A percentile compares a stretch with the other conserved stretches of the same genome.
phyloP scores from a whole-genome alignment of 2,329 filamentous ascomycete species.

The Pseudogymnoascus sp. region DNA sequence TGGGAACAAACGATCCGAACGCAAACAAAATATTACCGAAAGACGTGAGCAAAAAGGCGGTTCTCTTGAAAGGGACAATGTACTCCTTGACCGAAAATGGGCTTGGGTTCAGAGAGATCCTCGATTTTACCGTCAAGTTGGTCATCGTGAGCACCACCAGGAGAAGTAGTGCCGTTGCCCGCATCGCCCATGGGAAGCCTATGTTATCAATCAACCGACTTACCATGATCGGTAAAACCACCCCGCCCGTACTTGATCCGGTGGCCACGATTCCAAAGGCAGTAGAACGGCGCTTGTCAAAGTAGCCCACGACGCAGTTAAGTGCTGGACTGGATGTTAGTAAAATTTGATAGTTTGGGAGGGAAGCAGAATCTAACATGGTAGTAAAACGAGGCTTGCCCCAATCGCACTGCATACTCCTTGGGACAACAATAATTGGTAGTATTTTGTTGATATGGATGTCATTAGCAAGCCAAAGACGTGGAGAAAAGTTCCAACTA shows the following conservation, averaged over 20 bases:
- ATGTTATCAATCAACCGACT: conserved; percentile 41
- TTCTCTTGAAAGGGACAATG: conserved; percentile 29
- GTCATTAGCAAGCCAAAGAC: conserved; percentile 32
- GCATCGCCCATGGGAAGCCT: conserved; percentile 49
- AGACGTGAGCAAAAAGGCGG: conserved; percentile 29
- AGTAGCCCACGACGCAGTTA: conserved; percentile 25
- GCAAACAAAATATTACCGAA: conserved; percentile 35
- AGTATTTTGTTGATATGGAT: conserved; percentile 30
- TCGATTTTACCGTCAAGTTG: conserved; percentile 42
- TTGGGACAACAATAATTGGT: conserved; percentile 35
- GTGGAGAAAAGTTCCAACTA: conserved; percentile 27
- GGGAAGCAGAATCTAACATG: background rate
- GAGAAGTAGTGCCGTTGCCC: conserved; percentile 47
- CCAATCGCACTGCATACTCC: conserved; percentile 35
- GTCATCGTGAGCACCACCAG: conserved; percentile 42
- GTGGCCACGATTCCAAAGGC: conserved; percentile 39
- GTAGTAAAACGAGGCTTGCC: conserved; percentile 32
- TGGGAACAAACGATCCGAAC: conserved; percentile 43
- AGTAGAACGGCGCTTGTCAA: conserved; percentile 30
- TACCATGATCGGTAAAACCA: conserved; percentile 56
- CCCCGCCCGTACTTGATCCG: conserved; percentile 41
- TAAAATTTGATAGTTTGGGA: background rate
- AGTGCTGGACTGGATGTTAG: conserved; percentile 30
- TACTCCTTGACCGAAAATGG: conserved; percentile 26
- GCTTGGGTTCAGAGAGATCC: conserved; percentile 32